Conservation (phyloP, 164 flowering plant genomes). For the Vitis vinifera region DNA sequence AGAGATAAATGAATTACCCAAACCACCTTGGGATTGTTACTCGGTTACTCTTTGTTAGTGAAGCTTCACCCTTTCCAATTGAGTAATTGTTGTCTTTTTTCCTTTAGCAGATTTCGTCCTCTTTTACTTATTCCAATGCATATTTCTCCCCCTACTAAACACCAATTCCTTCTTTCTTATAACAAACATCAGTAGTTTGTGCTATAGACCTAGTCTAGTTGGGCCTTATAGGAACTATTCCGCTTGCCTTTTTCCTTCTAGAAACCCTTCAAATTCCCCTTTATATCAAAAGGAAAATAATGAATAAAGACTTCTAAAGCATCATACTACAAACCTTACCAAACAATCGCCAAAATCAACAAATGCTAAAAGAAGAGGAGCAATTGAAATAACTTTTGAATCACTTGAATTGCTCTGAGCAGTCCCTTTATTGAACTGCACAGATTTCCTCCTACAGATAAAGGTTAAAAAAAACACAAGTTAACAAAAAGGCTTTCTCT, state of each 20-base stretch:
- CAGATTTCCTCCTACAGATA: conserved; percentile 25
- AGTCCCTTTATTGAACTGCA: conserved; percentile 14
- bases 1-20: too few species aligned
- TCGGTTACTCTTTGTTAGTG: too few species aligned
- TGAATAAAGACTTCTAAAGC: neutral
- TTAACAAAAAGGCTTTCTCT: neutral
- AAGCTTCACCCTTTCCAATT: too few species aligned
- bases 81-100: too few species aligned
- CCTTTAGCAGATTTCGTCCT: too few species aligned
- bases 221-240: conserved; percentile 35
- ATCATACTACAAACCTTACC: neutral
- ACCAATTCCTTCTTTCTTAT: too few species aligned
- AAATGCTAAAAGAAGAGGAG: neutral
- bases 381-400: conserved; percentile 24
- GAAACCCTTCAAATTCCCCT: conserved; percentile 32
- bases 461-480: neutral
- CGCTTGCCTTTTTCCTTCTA: conserved; percentile 31
- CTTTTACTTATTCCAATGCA: too few species aligned
- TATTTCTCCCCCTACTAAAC: too few species aligned
- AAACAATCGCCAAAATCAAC: neutral
- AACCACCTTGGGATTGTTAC: too few species aligned
- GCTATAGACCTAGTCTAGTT: neutral
- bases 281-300: conserved; percentile 1
- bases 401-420: conserved; percentile 7
- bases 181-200: neutral